phyloP scores from a whole-genome alignment of 805 yeast genomes.

The Candida berthetii region DNA sequence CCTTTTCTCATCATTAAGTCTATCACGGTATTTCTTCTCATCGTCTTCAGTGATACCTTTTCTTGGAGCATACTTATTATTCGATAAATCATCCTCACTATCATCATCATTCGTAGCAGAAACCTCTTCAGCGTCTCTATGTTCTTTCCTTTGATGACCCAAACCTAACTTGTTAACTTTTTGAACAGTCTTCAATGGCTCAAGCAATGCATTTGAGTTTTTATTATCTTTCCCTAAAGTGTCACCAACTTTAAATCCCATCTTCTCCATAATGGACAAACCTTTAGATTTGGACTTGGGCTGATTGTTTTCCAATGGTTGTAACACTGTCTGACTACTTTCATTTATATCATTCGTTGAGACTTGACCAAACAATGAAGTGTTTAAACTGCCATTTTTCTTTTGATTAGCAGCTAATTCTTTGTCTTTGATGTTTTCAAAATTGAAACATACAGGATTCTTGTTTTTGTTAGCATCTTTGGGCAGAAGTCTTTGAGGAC shows the following conservation, averaged over 20 bases:
- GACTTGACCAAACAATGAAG: slow-evolving; percentile 16
- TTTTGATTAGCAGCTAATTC: too few relatives aligned
- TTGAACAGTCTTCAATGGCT: slow-evolving; percentile 24
- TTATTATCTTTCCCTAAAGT: slow-evolving; percentile 29
- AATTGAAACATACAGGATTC: background rate
- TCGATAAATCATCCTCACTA: too few relatives aligned
- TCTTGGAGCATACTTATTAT: slow-evolving; percentile 1
- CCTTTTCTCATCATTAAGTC: slow-evolving; percentile 11
- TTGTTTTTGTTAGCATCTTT: background rate
- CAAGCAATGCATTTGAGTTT: slow-evolving; percentile 17
- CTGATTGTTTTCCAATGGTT: slow-evolving; percentile 3
- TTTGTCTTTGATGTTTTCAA: background rate
- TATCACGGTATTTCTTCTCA: slow-evolving; percentile 10
- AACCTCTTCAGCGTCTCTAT: slow-evolving; percentile 12
- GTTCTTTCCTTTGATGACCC: slow-evolving; percentile 8
- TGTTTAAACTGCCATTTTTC: slow-evolving; percentile 3
- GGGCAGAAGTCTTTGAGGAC: slow-evolving; percentile 2
- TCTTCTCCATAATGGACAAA: slow-evolving; percentile 45
- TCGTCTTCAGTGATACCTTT: slow-evolving; percentile 8
- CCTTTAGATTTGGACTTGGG: slow-evolving; percentile 31
- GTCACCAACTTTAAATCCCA: slow-evolving; percentile 51
- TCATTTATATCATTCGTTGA: background rate
- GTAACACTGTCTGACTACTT: background rate
- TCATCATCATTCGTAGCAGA: slow-evolving; percentile 1
- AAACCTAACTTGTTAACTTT: slow-evolving; percentile 17